A percentile compares a stretch with the other conserved stretches of the same genome.
Conservation (phyloP, 192 early-diverging fungal genomes). For the Mortierella antarctica region DNA sequence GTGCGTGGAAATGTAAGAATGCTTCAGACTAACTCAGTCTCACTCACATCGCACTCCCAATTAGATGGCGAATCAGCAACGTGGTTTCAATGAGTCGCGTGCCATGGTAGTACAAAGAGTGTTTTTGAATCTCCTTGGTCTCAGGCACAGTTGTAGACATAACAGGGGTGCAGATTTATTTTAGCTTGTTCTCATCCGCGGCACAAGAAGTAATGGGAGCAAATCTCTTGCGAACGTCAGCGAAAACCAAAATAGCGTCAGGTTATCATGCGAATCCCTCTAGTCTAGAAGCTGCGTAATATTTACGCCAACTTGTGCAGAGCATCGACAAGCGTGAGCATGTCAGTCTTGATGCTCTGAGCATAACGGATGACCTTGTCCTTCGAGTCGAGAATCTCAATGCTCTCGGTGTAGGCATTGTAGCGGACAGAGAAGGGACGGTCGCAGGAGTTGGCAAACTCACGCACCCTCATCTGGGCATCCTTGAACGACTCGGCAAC, state of each 20-base stretch:
- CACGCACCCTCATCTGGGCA: constrained; percentile 90
- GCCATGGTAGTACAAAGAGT: too few relatives aligned
- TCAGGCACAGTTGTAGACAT: too few relatives aligned
- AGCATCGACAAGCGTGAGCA: constrained; percentile 79
- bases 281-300: background rate
- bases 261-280: background rate
- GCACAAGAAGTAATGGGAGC: too few relatives aligned
- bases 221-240: too few relatives aligned
- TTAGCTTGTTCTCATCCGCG: too few relatives aligned
- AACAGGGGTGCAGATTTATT: too few relatives aligned
- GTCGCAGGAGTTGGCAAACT: constrained; percentile 79
- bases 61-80: too few relatives aligned
- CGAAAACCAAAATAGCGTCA: background rate
- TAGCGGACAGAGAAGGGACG: constrained; percentile 93
- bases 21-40: too few relatives aligned
- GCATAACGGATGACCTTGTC: constrained; percentile 88
- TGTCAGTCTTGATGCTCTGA: constrained; percentile 79
- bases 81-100: too few relatives aligned
- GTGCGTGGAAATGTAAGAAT: too few relatives aligned
- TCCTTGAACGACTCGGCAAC: constrained; percentile 94
- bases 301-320: constrained; percentile 64
- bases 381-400: constrained; percentile 90
- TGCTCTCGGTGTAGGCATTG: constrained; percentile 89
- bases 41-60: too few relatives aligned
- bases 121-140: too few relatives aligned